Evolutionary conservation across 1,284 basidiomycete genomes (phyloP).

Genomic region (Calocybe gambosa): DNA sequence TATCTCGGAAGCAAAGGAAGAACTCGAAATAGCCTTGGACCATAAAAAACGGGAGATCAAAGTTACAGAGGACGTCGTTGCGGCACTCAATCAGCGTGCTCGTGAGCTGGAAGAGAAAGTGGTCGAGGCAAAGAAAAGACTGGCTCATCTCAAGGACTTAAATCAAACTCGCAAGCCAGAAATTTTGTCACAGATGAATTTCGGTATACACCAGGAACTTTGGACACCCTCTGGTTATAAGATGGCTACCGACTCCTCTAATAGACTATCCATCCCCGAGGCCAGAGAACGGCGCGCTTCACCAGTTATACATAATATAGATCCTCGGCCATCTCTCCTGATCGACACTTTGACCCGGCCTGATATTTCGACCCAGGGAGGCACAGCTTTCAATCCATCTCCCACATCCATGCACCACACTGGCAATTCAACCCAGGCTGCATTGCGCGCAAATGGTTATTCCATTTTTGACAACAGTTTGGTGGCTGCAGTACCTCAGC

Average conservation of each 20-base stretch:
- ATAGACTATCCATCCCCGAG: slow-evolving; percentile 8
- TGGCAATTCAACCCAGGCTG: slow-evolving; percentile 1
- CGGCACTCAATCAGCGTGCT: slow-evolving; percentile 46
- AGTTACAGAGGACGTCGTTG: slow-evolving; percentile 63
- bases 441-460: slow-evolving; percentile 26
- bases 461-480: slow-evolving; percentile 37
- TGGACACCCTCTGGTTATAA: slow-evolving; percentile 11
- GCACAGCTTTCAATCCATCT: slow-evolving; percentile 27
- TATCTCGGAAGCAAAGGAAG: slow-evolving; percentile 39
- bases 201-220: slow-evolving; percentile 16
- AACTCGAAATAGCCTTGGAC: slow-evolving; percentile 49
- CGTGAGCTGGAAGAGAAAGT: slow-evolving; percentile 57
- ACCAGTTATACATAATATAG: slow-evolving; percentile 6
- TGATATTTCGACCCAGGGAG: slow-evolving; percentile 14
- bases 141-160: slow-evolving; percentile 45
- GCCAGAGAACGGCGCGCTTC: slow-evolving; percentile 7
- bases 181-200: slow-evolving; percentile 29
- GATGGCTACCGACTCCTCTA: slow-evolving; percentile 5
- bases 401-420: slow-evolving; percentile 7
- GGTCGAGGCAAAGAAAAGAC: slow-evolving; percentile 45
- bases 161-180: slow-evolving; percentile 43
- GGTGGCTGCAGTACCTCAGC: slow-evolving; percentile 9
- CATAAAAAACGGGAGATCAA: slow-evolving; percentile 60
- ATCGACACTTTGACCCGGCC: slow-evolving; percentile 8
- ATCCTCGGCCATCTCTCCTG: slow-evolving; percentile 13